phyloP scores from a whole-genome alignment of 2,329 filamentous ascomycete genomes.

The Scleromitrula shiraiana region DNA sequence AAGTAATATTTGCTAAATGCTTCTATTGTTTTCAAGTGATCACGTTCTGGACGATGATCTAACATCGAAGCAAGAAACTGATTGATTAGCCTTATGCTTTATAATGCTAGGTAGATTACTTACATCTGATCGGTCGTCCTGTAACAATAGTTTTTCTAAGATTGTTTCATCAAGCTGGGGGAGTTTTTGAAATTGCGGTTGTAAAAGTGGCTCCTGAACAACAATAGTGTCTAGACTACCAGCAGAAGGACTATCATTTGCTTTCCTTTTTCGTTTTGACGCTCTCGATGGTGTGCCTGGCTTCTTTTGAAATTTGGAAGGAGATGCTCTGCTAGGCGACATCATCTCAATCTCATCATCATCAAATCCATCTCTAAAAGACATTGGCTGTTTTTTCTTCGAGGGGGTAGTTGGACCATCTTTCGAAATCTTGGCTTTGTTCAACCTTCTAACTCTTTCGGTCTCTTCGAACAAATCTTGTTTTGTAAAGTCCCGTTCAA shows the following conservation, averaged over 20 bases:
- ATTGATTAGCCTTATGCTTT: background rate
- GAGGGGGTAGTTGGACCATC: constrained; percentile 46
- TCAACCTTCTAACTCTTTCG: constrained; percentile 32
- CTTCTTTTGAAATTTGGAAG: constrained; percentile 35
- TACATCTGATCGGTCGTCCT: constrained; percentile 36
- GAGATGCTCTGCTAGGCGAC: constrained; percentile 41
- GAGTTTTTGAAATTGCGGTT: background rate
- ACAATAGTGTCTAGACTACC: constrained; percentile 39
- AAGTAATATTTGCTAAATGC: constrained; percentile 56
- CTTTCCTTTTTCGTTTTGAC: constrained; percentile 59
- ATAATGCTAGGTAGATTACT: constrained; percentile 11
- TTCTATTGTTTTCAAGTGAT: constrained; percentile 58
- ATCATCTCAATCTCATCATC: constrained; percentile 40
- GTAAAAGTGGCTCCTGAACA: constrained; percentile 13
- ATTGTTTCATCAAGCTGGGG: constrained; percentile 28
- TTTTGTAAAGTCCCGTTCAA: constrained; percentile 64
- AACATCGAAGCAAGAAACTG: constrained; percentile 30
- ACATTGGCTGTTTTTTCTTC: constrained; percentile 46
- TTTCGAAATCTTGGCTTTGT: constrained; percentile 37
- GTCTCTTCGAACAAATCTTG: constrained; percentile 60
- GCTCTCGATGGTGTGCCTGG: constrained; percentile 51
- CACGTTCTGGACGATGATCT: constrained; percentile 32
- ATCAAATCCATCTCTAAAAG: constrained; percentile 69
- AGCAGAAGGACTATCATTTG: constrained; percentile 55
- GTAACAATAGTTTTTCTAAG: constrained; percentile 31